phyloP scores from a whole-genome alignment of 768 basidiomycete genomes.

The Lactarius sp. region DNA sequence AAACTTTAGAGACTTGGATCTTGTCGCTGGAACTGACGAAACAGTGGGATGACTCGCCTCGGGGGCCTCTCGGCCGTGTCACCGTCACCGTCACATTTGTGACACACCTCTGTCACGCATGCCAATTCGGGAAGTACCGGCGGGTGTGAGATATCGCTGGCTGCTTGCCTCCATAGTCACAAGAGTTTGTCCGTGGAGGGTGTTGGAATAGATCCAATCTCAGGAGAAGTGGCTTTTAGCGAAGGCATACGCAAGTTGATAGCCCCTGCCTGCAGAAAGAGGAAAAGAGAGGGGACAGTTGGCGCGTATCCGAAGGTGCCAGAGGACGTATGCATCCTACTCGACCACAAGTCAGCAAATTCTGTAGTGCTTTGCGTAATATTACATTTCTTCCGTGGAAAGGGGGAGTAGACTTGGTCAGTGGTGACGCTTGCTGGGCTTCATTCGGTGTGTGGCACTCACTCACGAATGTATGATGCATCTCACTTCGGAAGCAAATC shows the following conservation, averaged over 20 bases:
- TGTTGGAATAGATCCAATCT: background rate
- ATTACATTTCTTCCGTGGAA: no score
- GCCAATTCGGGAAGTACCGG: no score
- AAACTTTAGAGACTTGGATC: background rate
- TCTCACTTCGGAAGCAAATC: conserved; percentile 9
- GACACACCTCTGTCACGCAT: background rate
- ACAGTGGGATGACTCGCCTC: background rate
- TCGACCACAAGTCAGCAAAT: background rate
- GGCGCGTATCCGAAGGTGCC: background rate
- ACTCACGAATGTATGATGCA: background rate
- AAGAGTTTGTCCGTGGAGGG: background rate
- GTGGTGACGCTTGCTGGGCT: background rate
- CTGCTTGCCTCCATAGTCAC: background rate
- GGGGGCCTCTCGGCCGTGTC: background rate
- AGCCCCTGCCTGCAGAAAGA: background rate
- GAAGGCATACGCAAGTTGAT: background rate
- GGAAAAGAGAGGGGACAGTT: background rate
- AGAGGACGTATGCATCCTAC: background rate
- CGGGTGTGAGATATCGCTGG: no score
- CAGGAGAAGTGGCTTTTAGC: background rate
- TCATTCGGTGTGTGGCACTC: background rate
- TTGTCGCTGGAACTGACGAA: background rate
- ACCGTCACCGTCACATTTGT: background rate
- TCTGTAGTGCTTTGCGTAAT: background rate
- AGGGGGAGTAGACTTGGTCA: background rate